Conservation (phyloP, 169 alveolate genomes). For the Plasmodium gonderi region DNA sequence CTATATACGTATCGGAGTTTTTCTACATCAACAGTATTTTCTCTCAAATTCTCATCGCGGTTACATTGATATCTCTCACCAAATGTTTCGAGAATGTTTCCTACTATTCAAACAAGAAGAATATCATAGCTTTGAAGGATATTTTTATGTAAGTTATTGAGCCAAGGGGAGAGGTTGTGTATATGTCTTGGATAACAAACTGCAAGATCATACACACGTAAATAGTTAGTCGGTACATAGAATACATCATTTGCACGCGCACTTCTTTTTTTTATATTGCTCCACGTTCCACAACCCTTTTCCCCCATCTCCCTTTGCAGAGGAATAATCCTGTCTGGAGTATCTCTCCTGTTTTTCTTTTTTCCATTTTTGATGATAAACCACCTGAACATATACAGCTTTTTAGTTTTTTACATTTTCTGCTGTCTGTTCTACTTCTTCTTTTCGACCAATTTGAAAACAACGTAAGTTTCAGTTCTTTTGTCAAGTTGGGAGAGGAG, state of each 20-base stretch:
- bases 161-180: background rate
- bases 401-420: conserved; percentile 40
- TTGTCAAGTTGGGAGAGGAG: background rate
- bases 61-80: conserved; percentile 34
- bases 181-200: background rate
- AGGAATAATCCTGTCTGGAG: conserved; percentile 53
- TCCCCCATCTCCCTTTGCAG: conserved; percentile 15
- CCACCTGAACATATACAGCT: conserved; percentile 38
- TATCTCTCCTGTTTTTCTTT: conserved; percentile 12
- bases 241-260: background rate
- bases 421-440: conserved; percentile 44
- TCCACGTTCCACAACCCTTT: background rate
- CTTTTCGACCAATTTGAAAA: conserved; percentile 42
- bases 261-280: background rate
- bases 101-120: conserved; percentile 46
- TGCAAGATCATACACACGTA: background rate
- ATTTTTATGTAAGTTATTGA: conserved; percentile 6
- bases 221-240: background rate
- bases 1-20: conserved; percentile 27
- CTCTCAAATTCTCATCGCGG: conserved; percentile 10
- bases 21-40: conserved; percentile 10
- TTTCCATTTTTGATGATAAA: conserved; percentile 56
- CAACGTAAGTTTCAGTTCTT: conserved; percentile 73
- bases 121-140: conserved; percentile 42
- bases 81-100: conserved; percentile 55